phyloP scores from a whole-genome alignment of 2,329 filamentous ascomycete species.

The Fusarium armeniacum region DNA sequence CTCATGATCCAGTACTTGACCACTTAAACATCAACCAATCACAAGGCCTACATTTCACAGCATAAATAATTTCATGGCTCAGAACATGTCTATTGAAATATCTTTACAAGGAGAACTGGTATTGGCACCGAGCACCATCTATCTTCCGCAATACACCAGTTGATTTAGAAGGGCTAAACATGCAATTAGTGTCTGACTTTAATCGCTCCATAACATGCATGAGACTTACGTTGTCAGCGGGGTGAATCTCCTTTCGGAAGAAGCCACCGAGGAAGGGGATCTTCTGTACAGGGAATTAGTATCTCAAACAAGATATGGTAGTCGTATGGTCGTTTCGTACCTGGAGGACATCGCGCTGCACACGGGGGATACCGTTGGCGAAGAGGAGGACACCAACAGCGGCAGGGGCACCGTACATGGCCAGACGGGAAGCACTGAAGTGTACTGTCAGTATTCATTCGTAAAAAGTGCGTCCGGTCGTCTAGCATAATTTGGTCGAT shows the following conservation, averaged over 20 bases:
- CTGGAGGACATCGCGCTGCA: conserved; percentile 71
- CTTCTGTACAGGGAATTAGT: conserved; percentile 60
- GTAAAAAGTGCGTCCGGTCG: not conserved
- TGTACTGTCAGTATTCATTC: conserved; percentile 33
- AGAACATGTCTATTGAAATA: conserved; percentile 55
- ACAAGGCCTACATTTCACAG: conserved; percentile 48
- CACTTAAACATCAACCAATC: conserved; percentile 41
- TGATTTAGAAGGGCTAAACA: conserved; percentile 59
- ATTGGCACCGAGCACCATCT: conserved; percentile 50
- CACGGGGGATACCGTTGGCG: conserved; percentile 72
- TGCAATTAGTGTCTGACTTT: conserved; percentile 41
- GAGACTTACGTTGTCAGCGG: conserved; percentile 73
- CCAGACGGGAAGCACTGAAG: conserved; percentile 66
- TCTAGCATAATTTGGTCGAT: not conserved
- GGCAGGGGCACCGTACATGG: conserved; percentile 69
- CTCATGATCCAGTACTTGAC: not conserved
- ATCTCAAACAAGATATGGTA: not conserved
- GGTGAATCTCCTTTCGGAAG: conserved; percentile 68
- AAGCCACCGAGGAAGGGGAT: conserved; percentile 66
- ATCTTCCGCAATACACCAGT: conserved; percentile 47
- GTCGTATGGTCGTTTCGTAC: conserved; percentile 54
- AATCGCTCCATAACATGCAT: not conserved
- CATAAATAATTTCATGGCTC: conserved; percentile 39
- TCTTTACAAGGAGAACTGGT: conserved; percentile 57
- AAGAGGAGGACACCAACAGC: conserved; percentile 71